phyloP scores from a whole-genome alignment of 805 yeast genomes.

The Pichia paraexigua region DNA sequence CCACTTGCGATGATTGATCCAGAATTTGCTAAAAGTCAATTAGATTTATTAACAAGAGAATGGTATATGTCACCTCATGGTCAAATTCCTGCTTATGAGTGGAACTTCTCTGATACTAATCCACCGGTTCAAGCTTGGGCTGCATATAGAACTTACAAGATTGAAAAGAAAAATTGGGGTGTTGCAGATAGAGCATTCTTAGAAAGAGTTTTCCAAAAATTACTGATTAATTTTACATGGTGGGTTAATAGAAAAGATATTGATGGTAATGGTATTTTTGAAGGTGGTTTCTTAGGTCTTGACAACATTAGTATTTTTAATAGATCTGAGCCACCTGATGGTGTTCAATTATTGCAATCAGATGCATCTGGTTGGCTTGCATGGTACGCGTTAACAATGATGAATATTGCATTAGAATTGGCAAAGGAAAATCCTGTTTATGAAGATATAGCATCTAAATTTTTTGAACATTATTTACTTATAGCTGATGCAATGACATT shows the following conservation, averaged over 20 bases:
- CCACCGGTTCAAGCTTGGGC: constrained; percentile 99
- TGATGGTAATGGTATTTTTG: constrained; percentile 82
- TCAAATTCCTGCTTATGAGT: constrained; percentile 94
- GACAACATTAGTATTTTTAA: constrained; percentile 92
- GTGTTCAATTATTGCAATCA: constrained; percentile 85
- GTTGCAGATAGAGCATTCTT: constrained; percentile 71
- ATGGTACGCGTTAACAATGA: constrained; percentile 81
- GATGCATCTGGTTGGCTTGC: constrained; percentile 99
- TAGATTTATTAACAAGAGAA: constrained; percentile 79
- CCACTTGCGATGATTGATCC: constrained; percentile 94
- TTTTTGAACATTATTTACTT: constrained; percentile 84
- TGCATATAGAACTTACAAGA: constrained; percentile 75
- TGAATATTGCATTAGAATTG: constrained; percentile 84
- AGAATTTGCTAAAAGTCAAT: constrained; percentile 80
- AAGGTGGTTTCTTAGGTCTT: constrained; percentile 89
- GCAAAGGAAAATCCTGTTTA: constrained; percentile 80
- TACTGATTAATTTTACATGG: constrained; percentile 88
- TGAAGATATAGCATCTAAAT: constrained; percentile 90
- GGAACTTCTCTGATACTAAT: constrained; percentile 94
- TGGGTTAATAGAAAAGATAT: constrained; percentile 92
- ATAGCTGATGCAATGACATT: constrained; percentile 93
- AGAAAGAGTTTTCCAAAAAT: constrained; percentile 88
- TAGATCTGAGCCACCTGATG: constrained; percentile 91
- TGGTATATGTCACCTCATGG: constrained; percentile 99
- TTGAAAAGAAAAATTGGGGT: constrained; percentile 82